Percentiles rank a stretch among this genome's conserved stretches.
Conservation (phyloP, 768 basidiomycete species). For the Suillus brevipes region DNA sequence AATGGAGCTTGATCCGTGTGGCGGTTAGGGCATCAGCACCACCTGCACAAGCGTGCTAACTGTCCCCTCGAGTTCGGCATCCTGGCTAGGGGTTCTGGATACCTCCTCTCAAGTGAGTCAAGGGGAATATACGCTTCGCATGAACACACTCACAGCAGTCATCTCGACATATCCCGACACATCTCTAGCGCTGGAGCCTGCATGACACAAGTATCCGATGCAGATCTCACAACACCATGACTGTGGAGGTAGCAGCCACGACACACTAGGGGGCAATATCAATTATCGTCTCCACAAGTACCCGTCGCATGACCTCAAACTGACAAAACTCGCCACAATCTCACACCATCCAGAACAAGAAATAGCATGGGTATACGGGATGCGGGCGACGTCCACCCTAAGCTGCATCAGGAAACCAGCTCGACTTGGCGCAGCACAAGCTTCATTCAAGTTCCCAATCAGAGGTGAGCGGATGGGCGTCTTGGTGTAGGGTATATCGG, state of each 20-base stretch:
- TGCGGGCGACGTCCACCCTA: not conserved
- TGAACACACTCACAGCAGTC: not conserved
- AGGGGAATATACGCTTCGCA: not conserved
- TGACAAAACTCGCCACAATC: not conserved
- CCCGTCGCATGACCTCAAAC: not conserved
- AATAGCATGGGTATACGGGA: not conserved
- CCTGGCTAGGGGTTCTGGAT: not conserved
- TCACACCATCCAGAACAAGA: not conserved
- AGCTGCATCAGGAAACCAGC: not conserved
- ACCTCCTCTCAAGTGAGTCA: not conserved
- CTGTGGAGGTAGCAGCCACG: not conserved
- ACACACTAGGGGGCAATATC: not conserved
- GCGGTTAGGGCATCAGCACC: not conserved
- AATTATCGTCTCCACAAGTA: not conserved
- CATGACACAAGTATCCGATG: not conserved
- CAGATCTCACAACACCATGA: not conserved
- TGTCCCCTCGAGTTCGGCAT: not conserved
- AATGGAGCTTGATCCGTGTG: slow-evolving; percentile 31
- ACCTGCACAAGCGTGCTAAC: not conserved
- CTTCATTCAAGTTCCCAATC: not conserved
- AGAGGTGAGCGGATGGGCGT: not conserved
- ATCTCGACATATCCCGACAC: not conserved
- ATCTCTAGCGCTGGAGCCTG: not conserved
- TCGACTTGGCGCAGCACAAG: not conserved
- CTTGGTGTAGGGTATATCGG: not conserved